phyloP scores from a whole-genome alignment of 148 eudicot species.

The Drosera capensis region DNA sequence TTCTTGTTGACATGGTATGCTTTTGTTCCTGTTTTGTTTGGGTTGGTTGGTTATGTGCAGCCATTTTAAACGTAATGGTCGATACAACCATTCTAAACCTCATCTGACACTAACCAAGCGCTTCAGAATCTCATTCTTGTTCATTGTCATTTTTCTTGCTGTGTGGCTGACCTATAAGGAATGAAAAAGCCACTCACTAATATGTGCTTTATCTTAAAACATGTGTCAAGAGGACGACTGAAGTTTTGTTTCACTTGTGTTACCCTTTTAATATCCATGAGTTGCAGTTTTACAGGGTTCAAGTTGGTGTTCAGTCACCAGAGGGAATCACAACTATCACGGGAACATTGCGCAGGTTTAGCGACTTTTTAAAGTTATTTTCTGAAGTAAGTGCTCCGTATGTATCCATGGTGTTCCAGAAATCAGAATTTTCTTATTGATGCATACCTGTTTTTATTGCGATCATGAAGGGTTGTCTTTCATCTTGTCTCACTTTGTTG shows the following conservation, averaged over 20 bases:
- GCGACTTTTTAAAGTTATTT: constrained; percentile 69
- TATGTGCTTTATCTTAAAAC: too few relatives aligned
- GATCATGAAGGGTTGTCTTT: background rate
- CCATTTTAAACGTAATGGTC: too few relatives aligned
- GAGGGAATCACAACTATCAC: constrained; percentile 65
- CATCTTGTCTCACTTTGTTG: background rate
- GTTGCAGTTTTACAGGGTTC: constrained; percentile 87
- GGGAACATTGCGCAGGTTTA: constrained; percentile 62
- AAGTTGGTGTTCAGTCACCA: constrained; percentile 87
- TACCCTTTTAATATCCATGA: constrained; percentile 22
- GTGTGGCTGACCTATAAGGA: too few relatives aligned
- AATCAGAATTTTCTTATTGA: background rate
- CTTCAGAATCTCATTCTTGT: too few relatives aligned
- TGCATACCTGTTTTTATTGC: background rate
- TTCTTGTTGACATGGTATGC: background rate
- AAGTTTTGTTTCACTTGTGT: background rate
- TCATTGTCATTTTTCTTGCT: too few relatives aligned
- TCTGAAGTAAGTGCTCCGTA: constrained; percentile 43
- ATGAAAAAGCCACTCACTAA: too few relatives aligned
- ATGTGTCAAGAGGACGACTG: background rate
- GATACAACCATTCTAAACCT: too few relatives aligned
- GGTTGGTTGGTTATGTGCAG: too few relatives aligned
- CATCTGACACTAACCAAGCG: too few relatives aligned
- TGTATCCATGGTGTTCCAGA: background rate
- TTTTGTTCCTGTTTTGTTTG: too few relatives aligned